These are phyloP conservation scores for Leptosphaerulina australis DNA, from an alignment of 2,329 filamentous ascomycete species.

Conservation along the genomic window DNA sequence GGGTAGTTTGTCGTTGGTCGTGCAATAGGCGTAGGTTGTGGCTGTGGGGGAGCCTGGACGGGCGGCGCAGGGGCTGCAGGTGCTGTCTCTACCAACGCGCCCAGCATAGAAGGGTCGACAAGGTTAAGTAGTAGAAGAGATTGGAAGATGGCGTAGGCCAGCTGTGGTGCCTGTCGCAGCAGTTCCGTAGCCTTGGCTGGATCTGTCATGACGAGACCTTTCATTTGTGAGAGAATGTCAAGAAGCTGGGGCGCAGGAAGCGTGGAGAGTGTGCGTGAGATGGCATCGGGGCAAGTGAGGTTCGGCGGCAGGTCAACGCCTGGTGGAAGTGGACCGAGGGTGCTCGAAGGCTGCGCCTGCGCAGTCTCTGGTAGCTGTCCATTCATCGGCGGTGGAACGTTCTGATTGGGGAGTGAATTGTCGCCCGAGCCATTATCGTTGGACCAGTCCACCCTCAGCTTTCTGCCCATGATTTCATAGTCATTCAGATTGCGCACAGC, in stretches of 20 bases:
- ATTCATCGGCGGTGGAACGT: constrained; percentile 53
- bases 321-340: constrained; percentile 79
- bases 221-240: constrained; percentile 94
- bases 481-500: constrained; percentile 96
- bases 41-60: constrained; percentile 46
- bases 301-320: constrained; percentile 84
- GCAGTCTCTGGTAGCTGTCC: constrained; percentile 49
- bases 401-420: constrained; percentile 55
- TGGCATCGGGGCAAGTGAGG: constrained; percentile 84
- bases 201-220: constrained; percentile 80
- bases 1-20: constrained; percentile 38
- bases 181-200: constrained; percentile 84
- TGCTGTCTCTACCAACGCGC: constrained; percentile 73
- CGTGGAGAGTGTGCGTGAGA: constrained; percentile 86
- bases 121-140: constrained; percentile 90
- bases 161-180: constrained; percentile 85
- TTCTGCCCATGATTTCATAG: constrained; percentile 91
- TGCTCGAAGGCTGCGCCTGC: constrained; percentile 52
- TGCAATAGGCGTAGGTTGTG: constrained; percentile 45
- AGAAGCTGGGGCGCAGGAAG: constrained; percentile 87
- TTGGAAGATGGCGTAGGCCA: constrained; percentile 94
- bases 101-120: constrained; percentile 82
- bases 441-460: constrained; percentile 92
- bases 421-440: constrained; percentile 81
- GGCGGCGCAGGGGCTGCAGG: constrained; percentile 38